These are phyloP conservation scores for Xerocomellus dryophilus DNA, from an alignment of 768 basidiomycete genomes.

Conservation along the genomic window DNA sequence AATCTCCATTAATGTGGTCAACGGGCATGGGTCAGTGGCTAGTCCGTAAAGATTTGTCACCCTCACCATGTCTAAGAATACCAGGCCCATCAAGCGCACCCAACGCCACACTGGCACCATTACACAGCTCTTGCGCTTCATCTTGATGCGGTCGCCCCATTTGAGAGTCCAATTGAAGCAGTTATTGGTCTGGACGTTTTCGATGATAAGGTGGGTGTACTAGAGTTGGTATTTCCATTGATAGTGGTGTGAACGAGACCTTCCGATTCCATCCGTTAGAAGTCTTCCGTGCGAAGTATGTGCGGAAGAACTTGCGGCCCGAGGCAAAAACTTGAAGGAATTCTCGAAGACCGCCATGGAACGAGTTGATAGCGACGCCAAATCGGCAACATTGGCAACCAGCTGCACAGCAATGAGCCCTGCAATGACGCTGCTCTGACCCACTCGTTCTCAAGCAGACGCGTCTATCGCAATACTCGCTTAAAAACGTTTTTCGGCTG, in stretches of 20 bases:
- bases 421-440: conserved; percentile 15
- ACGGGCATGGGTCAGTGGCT: conserved; percentile 14
- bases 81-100: conserved; percentile 14
- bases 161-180: conserved; percentile 8
- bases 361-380: conserved; percentile 7
- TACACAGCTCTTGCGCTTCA: conserved; percentile 13
- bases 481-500: conserved; percentile 19
- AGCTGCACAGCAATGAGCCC: conserved; percentile 19
- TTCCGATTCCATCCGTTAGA: conserved; percentile 18
- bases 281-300: conserved; percentile 1
- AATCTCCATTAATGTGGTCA: conserved; percentile 19
- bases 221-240: conserved; percentile 3
- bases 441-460: conserved; percentile 11
- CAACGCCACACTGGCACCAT: conserved; percentile 15
- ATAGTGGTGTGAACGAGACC: background rate
- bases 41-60: conserved; percentile 24
- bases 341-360: conserved; percentile 11
- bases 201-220: background rate
- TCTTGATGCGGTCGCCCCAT: conserved; percentile 6
- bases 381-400: conserved; percentile 8
- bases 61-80: conserved; percentile 5
- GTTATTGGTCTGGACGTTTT: conserved; percentile 2
- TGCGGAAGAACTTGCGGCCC: conserved; percentile 2
- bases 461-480: conserved; percentile 9
- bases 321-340: conserved; percentile 3